phyloP scores from a whole-genome alignment of 179 eudicot species.

The Carnegiea gigantea region DNA sequence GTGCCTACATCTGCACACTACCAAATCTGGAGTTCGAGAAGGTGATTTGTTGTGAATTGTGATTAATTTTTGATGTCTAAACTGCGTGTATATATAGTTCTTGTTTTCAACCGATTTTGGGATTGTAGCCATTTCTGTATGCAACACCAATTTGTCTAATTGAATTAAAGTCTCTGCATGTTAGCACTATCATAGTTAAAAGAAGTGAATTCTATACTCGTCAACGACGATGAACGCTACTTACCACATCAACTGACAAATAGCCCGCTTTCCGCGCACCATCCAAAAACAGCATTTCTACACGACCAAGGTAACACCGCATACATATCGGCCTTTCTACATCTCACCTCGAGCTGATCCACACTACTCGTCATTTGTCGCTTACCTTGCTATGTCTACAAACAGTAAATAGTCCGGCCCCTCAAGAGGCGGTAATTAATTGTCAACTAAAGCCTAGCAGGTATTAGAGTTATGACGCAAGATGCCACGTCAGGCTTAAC shows the following conservation, averaged over 20 bases:
- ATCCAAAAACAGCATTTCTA: neutral
- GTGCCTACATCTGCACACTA: neutral
- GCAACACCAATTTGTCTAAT: neutral
- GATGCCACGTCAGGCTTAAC: neutral
- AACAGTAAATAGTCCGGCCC: neutral
- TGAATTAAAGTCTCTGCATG: neutral
- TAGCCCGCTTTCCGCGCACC: neutral
- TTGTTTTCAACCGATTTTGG: conserved; percentile 7
- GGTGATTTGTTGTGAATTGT: neutral
- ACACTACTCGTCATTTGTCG: neutral
- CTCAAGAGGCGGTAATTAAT: neutral
- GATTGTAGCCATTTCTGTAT: neutral
- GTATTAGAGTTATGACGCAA: neutral
- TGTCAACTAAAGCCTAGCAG: neutral
- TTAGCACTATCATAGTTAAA: neutral
- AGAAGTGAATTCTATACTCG: neutral
- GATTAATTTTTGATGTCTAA: neutral
- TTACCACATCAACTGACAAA: neutral
- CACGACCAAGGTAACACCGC: neutral
- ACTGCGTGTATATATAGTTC: conserved; percentile 4
- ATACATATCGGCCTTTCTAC: neutral
- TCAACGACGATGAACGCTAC: neutral
- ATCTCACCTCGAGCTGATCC: neutral
- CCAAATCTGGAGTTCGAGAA: conserved; percentile 5
- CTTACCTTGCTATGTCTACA: neutral